Evolutionary conservation across 345 rosid species (phyloP), one percentile per base, ranked within the genome.

Genomic region (Trapa bicornis): DNA sequence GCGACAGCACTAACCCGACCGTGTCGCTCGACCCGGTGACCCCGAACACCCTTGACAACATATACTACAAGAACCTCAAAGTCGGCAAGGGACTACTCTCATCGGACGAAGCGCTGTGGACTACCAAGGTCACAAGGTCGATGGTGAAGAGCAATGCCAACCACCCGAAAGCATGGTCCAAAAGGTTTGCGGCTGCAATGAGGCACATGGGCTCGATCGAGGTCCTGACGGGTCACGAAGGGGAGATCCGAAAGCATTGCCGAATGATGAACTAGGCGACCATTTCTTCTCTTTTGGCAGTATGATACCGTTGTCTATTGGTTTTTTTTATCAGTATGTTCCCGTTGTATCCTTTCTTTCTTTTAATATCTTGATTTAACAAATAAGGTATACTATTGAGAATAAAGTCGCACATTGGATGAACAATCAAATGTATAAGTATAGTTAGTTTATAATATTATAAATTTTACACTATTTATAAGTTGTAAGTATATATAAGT

Each of bases 161-260:
- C 17, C 66, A 65, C 43, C 67, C 72, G 0, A 37, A 60, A 3
- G 38, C 57, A 9, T 68, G 79, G 79, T 68, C 72, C 53, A 0
- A 37, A 1, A 75, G 54, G 60, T 72, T 68, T 35, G 47, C 71
- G 0, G 61, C 58, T 1, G 62, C 71, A 0, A 75, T 72, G 75
- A 54, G 50, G 65, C 66, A 3, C 0, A 75, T 72, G 79, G 79
- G 79, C 38, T 53, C 41, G 3, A 42, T 72, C 12, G 47, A 71
- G 38, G 68, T 71, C 14, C 70, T 75, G 14, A 65, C 79, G 2
- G 75, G 65, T 6, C 2, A 53, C 13, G 58, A 61, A 11, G 79
- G 79, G 1, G 70, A 71, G 35, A 72, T 76, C 38, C 65, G 79
- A 52, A 72, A 45, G 72, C 50, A 52, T 14, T 68, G 75, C 61